Base-by-base conservation (phyloP, 225 moss, liverwort and hornwort species). In the Pleurozium schreberi region DNA sequence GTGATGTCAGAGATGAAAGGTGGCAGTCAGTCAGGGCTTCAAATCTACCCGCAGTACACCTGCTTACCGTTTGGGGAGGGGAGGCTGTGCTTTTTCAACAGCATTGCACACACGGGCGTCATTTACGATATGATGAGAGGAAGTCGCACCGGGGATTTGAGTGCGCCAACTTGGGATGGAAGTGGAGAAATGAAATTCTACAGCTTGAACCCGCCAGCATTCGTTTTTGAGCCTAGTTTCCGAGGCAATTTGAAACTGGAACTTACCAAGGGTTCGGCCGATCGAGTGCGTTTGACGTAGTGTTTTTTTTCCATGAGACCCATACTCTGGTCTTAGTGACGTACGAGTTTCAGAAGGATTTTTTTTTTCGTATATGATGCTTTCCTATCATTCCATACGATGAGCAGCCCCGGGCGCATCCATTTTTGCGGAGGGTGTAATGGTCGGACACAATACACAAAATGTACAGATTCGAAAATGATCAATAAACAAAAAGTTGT, bases 21-120 rank as follows among this genome's bases (percentile, higher is more conserved):
- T 14, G 84, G 84, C 52, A 75, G 58, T 31, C 23, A 85, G 52
- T 50, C 82, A 2, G 90, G 89, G 14, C 89, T 92, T 50, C 59
- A 82, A 73, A 47, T 83, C 0, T 91, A 92, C 27, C 91, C 89
- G 6, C 92, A 92, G 85, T 85, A 57, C 64, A 82, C 80, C 0
- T 92, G 89, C 49, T 13, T 92, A 17, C 59, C 87, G 10, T 88
- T 89, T n/a, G 85, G 78, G 11, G 70, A 85, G 49, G 89, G 88
- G 3, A 85, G 83, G 64, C 6, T 93, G 43, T 93, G 92, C 70
- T 22, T 92, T 12, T 92, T 93, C 90, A 93, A 93, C 87, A 83
- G 87, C 9, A 84, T 93, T 31, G 28, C 34, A 5, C 91, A 87
- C 59, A 84, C 68, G 5, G 91, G 91, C 9, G 52, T 80, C n/a